Conservation (phyloP, 2,329 filamentous ascomycete species). For the Cladosporium sp. region DNA sequence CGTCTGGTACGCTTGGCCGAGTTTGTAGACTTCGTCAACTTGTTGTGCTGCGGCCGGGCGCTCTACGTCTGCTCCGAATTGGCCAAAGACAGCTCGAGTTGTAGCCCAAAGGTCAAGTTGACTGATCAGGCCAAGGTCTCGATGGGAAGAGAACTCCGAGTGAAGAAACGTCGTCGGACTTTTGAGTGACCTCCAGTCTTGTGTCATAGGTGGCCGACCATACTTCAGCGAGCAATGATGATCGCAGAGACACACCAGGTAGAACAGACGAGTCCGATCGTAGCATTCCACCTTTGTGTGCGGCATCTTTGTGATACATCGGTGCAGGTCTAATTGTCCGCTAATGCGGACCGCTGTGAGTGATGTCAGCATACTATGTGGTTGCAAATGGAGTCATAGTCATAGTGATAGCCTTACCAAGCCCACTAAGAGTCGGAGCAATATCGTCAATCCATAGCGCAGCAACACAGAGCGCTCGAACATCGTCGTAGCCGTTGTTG, state of each 20-base stretch:
- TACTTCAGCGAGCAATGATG: conserved; percentile 37
- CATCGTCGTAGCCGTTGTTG: conserved; percentile 25
- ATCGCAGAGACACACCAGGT: conserved; percentile 38
- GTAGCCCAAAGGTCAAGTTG: conserved; percentile 27
- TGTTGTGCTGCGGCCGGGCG: conserved; percentile 23
- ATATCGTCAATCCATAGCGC: conserved; percentile 37
- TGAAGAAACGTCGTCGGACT: conserved; percentile 30
- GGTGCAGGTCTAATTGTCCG: conserved; percentile 37
- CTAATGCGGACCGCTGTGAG: conserved; percentile 34
- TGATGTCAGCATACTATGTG: conserved; percentile 15
- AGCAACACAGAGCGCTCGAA: conserved; percentile 34
- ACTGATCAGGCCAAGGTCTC: conserved; percentile 25
- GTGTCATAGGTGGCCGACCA: conserved; percentile 36
- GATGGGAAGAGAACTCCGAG: conserved; percentile 28
- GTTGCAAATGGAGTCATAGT: conserved; percentile 17
- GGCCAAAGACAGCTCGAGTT: conserved; percentile 25
- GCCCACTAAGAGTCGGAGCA: conserved; percentile 21
- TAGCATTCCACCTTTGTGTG: conserved; percentile 30
- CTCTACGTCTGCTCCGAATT: conserved; percentile 29
- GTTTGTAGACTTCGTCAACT: conserved; percentile 30
- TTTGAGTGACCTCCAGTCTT: conserved; percentile 30
- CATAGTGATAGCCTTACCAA: conserved; percentile 16
- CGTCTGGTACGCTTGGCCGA: conserved; percentile 23
- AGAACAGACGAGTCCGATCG: conserved; percentile 36
- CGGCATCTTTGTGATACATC: conserved; percentile 34